Percentiles rank a stretch among this genome's conserved stretches.
These are phyloP conservation scores for Melampsora americana DNA, from an alignment of 1,284 basidiomycete genomes.

Conservation along the genomic window DNA sequence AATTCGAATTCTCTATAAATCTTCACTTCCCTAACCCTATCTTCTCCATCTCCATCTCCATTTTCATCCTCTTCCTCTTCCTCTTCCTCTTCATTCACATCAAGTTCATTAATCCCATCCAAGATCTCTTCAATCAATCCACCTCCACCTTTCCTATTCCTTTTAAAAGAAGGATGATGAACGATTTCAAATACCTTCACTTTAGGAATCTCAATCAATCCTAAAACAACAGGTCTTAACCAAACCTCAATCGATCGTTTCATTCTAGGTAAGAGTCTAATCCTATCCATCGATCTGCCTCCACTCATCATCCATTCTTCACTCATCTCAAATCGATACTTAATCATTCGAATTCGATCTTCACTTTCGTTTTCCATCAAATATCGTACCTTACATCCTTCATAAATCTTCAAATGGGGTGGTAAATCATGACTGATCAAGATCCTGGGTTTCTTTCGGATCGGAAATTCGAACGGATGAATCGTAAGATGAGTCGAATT, in stretches of 20 bases:
- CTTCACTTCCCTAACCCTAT: too few relatives aligned
- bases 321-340: not conserved
- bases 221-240: conserved; percentile 1
- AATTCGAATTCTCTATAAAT: too few relatives aligned
- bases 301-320: not conserved
- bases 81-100: too few relatives aligned
- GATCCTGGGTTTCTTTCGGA: not conserved
- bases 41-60: not conserved
- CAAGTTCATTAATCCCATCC: not conserved
- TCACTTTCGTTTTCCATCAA: not conserved
- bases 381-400: not conserved
- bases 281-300: not conserved
- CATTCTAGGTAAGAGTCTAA: not conserved
- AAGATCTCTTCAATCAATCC: not conserved
- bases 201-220: not conserved
- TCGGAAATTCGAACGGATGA: not conserved
- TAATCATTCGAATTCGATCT: not conserved
- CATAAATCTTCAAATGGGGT: not conserved
- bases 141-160: not conserved
- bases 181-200: not conserved
- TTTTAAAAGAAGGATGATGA: too few relatives aligned
- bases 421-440: not conserved
- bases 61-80: not conserved
- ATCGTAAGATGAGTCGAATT: not conserved
- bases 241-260: not conserved